These are phyloP conservation scores for Eimeria necatrix DNA, from an alignment of 169 alveolate species.

Conservation along the genomic window DNA sequence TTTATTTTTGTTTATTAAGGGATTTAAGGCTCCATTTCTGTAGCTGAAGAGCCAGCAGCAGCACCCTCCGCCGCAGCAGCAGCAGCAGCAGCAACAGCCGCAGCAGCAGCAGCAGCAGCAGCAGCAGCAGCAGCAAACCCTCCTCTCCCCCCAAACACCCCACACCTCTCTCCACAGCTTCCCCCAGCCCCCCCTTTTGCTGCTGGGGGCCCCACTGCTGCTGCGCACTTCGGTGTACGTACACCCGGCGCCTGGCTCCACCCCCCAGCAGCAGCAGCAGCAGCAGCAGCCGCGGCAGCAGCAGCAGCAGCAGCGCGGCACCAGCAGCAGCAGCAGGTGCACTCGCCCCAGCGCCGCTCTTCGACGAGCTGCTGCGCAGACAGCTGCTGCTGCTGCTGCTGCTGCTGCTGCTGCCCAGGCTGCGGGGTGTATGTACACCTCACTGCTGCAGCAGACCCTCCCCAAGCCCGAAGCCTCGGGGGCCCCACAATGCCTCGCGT, in stretches of 20 bases:
- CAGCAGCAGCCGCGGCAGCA: not conserved
- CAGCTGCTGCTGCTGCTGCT: not conserved
- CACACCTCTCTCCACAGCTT: not conserved
- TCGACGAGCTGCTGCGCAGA: not conserved
- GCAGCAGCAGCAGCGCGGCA: not conserved
- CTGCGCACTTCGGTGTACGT: too few relatives aligned
- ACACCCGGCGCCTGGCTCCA: too few relatives aligned
- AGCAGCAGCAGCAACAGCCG: not conserved
- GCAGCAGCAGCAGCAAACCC: not conserved
- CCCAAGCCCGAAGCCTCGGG: not conserved
- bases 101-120: not conserved
- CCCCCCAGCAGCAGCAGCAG: too few relatives aligned
- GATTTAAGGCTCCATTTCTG: not conserved
- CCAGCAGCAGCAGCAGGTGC: too few relatives aligned
- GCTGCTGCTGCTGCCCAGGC: not conserved
- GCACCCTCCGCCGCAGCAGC: conserved; percentile 5
- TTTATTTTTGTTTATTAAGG: not conserved
- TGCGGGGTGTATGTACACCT: conserved; percentile 9
- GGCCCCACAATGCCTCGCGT: conserved; percentile 36
- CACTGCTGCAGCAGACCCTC: conserved; percentile 45
- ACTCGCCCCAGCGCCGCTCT: too few relatives aligned
- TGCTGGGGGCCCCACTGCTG: not conserved
- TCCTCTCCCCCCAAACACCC: not conserved
- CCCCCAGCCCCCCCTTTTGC: not conserved
- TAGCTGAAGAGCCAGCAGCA: conserved; percentile 16